Evolutionary conservation across 2,329 filamentous ascomycete species (phyloP), one percentile per base, ranked within the genome.

Genomic region (Aspergillus pseudoterreus): DNA sequence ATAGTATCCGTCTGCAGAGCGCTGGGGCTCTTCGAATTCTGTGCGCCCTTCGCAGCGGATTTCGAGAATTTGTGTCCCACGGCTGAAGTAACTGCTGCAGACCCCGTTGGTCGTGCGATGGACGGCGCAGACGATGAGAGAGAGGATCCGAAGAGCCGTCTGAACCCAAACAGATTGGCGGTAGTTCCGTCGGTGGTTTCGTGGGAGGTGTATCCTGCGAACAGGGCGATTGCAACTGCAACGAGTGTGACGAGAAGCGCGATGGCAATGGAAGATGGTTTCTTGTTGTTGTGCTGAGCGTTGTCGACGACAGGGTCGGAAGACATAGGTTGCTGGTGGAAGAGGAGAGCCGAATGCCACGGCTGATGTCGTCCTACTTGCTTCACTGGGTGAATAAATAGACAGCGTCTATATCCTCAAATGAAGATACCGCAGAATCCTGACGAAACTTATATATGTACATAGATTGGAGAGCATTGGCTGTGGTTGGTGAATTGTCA

Each of bases 111-210:
- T 10, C 38, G 19, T 22, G 22, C 5, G 5, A 22, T 2, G 22
- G 22, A 6, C 22, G 22, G 22, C 19, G 49, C 52, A 6, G 47
- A 11, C 10, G 48, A 35, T 15, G 44, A 45, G 10, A 21, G 33
- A 42, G 47, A 54, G 21, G 59, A 52, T n/a, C 55, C 51, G 32
- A 66, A 59, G 11, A 65, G 45, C 2, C 61, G 64, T 43, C 57
- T 57, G 2, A 68, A 38, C 10, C 57, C 52, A 50, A 59, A 66
- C 66, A 69, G 56, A 52, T 63, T 66, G 60, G 54, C 61, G 54
- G 57, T 48, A 12, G 33, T 6, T 8, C 3, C 35, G 15, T n/a
- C 15, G 56, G 51, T 41, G 15, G 21, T 36, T 6, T 42, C 32
- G 2, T 21, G n/a, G 4, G 43, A 17, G 45, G 54, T 56, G 11